Evolutionary conservation across 345 rosid genomes (phyloP), one percentile per base, ranked within the genome.

Genomic region (Linum trigynum): DNA sequence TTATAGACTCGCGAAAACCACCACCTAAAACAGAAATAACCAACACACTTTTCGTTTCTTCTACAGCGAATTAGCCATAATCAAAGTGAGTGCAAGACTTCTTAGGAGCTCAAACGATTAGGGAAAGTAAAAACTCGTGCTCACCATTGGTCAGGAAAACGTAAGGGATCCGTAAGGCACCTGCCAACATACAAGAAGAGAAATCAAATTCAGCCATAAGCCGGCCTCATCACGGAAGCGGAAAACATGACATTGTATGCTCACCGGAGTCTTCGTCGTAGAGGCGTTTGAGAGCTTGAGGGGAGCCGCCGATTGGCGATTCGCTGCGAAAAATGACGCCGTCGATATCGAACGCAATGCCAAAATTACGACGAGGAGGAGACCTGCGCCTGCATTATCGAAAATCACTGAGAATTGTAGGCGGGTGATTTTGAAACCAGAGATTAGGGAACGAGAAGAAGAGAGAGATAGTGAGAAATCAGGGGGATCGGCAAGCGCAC

Each of bases 271-370:
- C 67, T 63, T 82, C 76, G 65, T 82, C 76, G 64, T 82, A 84
- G 41, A 89, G 78, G 43, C 92, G 73, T 42, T 68, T 73, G 67
- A 92, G 83, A 2, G 91, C 91, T 15, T 50, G 77, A 3, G 81
- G 77, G 50, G 96, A 85, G 69, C 89, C 88, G 7, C 98, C 95
- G 4, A 87, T 67, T 58, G 98, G 91, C 61, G 83, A 23, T 65
- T 77, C 79, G 56, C 92, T 91, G 41, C 86, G 90, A 55, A 92
- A 83, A 62, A 92, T 42, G 65, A 92, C 96, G 32, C 98, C 95
- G 62, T 92, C 98, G 70, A 89, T 87, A 59, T 89, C 95, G 77
- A 92, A 92, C 3, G 92, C 88, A 68, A 89, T 82, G 74, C 95
- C 91, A 65, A 82, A 89, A 17, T 23, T 23, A 23, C 32, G 32